Percentiles rank a stretch among this genome's conserved stretches.
Evolutionary conservation across 306 rosid species (phyloP).

Genomic region (Malus sylvestris): DNA sequence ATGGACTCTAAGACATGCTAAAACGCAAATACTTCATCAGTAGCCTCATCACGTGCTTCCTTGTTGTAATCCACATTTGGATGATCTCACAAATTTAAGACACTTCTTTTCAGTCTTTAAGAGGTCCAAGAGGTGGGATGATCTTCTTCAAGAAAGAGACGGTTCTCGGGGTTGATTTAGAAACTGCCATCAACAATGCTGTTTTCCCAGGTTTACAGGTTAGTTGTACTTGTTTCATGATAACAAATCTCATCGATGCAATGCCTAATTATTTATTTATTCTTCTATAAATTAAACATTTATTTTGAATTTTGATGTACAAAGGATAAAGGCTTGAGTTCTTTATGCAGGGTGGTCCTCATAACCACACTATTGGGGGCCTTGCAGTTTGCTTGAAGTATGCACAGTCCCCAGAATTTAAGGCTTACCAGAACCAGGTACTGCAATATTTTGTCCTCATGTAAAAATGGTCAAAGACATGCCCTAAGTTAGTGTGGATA

Average conservation of each 20-base stretch:
- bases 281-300: not conserved
- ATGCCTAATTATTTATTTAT: not conserved
- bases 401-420: slow-evolving; percentile 71
- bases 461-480: not conserved
- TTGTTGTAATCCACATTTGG: not conserved
- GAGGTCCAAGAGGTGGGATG: slow-evolving; percentile 99
- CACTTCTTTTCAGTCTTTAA: slow-evolving; percentile 55
- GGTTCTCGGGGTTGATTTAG: slow-evolving; percentile 69
- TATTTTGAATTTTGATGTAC: not conserved
- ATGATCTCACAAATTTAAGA: slow-evolving; percentile 7
- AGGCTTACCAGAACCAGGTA: slow-evolving; percentile 79
- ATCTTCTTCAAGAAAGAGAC: slow-evolving; percentile 89
- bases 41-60: not conserved
- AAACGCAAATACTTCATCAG: not conserved
- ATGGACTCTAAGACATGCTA: not conserved
- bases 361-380: slow-evolving; percentile 94
- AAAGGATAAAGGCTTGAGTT: not conserved
- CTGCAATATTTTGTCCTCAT: slow-evolving; percentile 3
- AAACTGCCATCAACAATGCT: slow-evolving; percentile 84
- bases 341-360: slow-evolving; percentile 89
- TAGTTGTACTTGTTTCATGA: slow-evolving; percentile 6
- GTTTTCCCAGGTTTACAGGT: slow-evolving; percentile 97
- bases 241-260: not conserved
- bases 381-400: slow-evolving; percentile 81
- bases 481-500: slow-evolving; percentile 5